phyloP scores from a whole-genome alignment of 768 basidiomycete species.

The Suillus subalutaceus region DNA sequence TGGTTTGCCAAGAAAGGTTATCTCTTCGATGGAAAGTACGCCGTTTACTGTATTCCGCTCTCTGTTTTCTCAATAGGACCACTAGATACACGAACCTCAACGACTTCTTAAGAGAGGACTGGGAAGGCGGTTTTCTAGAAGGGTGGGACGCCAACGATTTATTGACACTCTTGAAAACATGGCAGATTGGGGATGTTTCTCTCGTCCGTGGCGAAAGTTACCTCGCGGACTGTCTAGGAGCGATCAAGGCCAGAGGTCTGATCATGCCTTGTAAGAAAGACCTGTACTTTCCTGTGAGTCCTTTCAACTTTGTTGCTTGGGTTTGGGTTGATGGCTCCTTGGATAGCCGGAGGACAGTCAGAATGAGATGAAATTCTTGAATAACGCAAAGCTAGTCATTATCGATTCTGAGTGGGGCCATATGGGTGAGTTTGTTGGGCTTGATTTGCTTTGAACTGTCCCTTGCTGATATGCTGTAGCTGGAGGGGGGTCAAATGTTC shows the following conservation, averaged over 20 bases:
- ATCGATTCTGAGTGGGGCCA: constrained; percentile 64
- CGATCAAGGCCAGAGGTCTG: constrained; percentile 53
- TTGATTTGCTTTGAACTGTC: not conserved
- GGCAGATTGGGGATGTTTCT: constrained; percentile 53
- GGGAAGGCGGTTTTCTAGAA: constrained; percentile 49
- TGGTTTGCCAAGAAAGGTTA: constrained; percentile 56
- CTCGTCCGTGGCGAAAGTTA: constrained; percentile 45
- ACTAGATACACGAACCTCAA: constrained; percentile 49
- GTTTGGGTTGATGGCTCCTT: not conserved
- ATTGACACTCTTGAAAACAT: constrained; percentile 49
- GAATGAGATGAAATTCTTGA: constrained; percentile 45
- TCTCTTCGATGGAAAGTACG: constrained; percentile 44
- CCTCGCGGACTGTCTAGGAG: constrained; percentile 40
- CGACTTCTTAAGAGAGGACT: constrained; percentile 52
- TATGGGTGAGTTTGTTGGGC: constrained; percentile 40
- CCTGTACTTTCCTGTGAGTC: constrained; percentile 55
- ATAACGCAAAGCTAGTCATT: constrained; percentile 46
- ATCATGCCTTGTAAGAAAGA: constrained; percentile 65
- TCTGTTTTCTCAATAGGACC: constrained; percentile 3
- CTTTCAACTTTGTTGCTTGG: not conserved
- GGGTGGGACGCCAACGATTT: constrained; percentile 61
- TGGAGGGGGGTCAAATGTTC: constrained; percentile 44
- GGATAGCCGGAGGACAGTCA: constrained; percentile 59
- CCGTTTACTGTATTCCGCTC: not conserved
- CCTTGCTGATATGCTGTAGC: constrained; percentile 29